Percentiles rank a stretch among this genome's conserved stretches.
These are phyloP conservation scores for Coleophoma cylindrospora DNA, from an alignment of 2,329 filamentous ascomycete genomes.

Conservation along the genomic window DNA sequence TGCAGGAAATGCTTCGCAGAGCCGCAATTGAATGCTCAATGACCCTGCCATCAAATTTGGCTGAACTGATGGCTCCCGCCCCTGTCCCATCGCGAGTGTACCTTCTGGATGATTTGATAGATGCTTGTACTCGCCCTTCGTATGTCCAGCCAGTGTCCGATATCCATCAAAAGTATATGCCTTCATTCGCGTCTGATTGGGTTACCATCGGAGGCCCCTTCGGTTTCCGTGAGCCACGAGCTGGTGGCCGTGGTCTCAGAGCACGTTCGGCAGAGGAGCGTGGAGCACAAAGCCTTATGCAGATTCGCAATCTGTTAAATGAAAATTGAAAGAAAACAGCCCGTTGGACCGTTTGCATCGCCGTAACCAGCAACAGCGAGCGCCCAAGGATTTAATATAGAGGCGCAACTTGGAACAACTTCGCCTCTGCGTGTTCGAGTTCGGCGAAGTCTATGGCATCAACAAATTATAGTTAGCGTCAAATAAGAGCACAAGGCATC, in stretches of 20 bases:
- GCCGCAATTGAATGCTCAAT: conserved; percentile 19
- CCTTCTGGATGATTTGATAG: conserved; percentile 24
- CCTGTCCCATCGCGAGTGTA: conserved; percentile 8
- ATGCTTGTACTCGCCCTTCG: conserved; percentile 24
- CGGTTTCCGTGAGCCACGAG: conserved; percentile 12
- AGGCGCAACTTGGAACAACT: no score
- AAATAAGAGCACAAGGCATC: no score
- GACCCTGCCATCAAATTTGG: conserved; percentile 14
- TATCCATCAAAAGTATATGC: conserved; percentile 21
- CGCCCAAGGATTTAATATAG: no score
- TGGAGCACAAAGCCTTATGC: conserved; percentile 22
- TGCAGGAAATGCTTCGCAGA: conserved; percentile 24
- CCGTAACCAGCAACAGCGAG: no score
- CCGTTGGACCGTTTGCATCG: no score
- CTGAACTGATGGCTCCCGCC: conserved; percentile 9
- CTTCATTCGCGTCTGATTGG: conserved; percentile 25
- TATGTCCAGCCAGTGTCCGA: conserved; percentile 23
- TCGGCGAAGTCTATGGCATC: no score
- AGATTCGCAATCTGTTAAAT: conserved; percentile 26
- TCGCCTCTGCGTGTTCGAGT: no score
- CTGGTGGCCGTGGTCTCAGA: conserved; percentile 4
- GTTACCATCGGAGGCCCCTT: conserved; percentile 9
- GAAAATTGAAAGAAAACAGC: conserved; percentile 9
- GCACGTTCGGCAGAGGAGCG: conserved; percentile 16
- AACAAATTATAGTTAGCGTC: no score